Percentiles rank a stretch among this genome's conserved stretches.
These are phyloP conservation scores for Lophiotrema nucula DNA, from an alignment of 495 filamentous ascomycete species.

Conservation along the genomic window DNA sequence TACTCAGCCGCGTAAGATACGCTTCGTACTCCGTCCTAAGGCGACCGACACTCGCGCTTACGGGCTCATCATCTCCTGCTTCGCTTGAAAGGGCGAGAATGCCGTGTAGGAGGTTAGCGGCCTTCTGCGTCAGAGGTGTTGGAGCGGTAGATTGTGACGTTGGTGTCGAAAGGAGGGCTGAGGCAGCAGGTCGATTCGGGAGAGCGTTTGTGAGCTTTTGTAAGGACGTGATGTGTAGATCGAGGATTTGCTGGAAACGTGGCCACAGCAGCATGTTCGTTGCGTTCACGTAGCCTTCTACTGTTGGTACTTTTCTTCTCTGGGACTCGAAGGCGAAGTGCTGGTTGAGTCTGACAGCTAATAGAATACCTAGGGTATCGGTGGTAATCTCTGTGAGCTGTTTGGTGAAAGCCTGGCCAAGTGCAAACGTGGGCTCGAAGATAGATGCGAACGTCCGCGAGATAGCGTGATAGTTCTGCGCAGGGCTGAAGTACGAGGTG, in stretches of 20 bases:
- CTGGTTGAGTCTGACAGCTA: conserved; percentile 92
- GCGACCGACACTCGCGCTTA: conserved; percentile 72
- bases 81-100: conserved; percentile 79
- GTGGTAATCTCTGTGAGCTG: conserved; percentile 70
- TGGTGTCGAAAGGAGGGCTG: conserved; percentile 56
- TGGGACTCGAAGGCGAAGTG: conserved; percentile 91
- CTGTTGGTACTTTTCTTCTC: conserved; percentile 80
- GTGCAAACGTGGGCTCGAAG: conserved; percentile 77
- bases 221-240: conserved; percentile 84
- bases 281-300: conserved; percentile 89
- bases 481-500: conserved; percentile 76
- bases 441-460: conserved; percentile 72
- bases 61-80: conserved; percentile 89
- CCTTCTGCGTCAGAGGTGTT: conserved; percentile 86
- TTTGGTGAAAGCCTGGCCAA: conserved; percentile 76
- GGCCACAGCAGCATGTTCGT: conserved; percentile 97
- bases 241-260: conserved; percentile 89
- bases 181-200: conserved; percentile 50
- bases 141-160: conserved; percentile 77
- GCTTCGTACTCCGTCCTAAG: conserved; percentile 75
- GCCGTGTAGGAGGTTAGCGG: conserved; percentile 84
- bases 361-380: conserved; percentile 80
- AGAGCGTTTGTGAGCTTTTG: conserved; percentile 57
- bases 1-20: conserved; percentile 67
- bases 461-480: conserved; percentile 55